Evolutionary conservation across 805 yeast genomes (phyloP).

Genomic region (Starmera amethionina): DNA sequence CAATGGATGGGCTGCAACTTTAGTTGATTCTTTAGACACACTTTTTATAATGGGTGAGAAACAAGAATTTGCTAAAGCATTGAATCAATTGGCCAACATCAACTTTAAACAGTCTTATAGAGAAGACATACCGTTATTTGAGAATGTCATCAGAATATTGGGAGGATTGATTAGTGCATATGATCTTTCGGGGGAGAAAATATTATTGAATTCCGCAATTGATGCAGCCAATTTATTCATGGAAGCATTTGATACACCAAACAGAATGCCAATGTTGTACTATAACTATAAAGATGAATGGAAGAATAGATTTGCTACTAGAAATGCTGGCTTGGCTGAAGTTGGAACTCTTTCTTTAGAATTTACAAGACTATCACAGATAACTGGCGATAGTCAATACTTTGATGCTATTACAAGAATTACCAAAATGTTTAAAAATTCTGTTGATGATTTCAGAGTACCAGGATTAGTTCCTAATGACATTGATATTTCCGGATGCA

Average conservation of each 20-base stretch:
- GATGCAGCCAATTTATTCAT: slow-evolving; percentile 39
- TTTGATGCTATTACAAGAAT: slow-evolving; percentile 40
- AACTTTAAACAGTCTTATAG: slow-evolving; percentile 31
- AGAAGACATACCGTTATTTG: slow-evolving; percentile 36
- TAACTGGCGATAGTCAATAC: slow-evolving; percentile 38
- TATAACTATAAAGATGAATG: slow-evolving; percentile 31
- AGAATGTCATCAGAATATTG: slow-evolving; percentile 39
- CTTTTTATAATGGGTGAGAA: slow-evolving; percentile 34
- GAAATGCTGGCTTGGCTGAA: slow-evolving; percentile 30
- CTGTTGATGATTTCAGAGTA: slow-evolving; percentile 23
- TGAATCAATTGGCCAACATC: slow-evolving; percentile 24
- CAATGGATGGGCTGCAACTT: slow-evolving; percentile 41
- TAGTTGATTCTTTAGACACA: slow-evolving; percentile 44
- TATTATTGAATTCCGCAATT: slow-evolving; percentile 29
- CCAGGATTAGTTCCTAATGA: slow-evolving; percentile 34
- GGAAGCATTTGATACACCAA: slow-evolving; percentile 51
- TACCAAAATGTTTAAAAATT: slow-evolving; percentile 26
- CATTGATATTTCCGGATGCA: slow-evolving; percentile 45
- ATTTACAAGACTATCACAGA: slow-evolving; percentile 40
- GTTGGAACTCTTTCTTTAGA: slow-evolving; percentile 42
- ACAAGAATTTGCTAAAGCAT: slow-evolving; percentile 28
- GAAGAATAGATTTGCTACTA: slow-evolving; percentile 28
- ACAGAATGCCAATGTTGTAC: slow-evolving; percentile 39
- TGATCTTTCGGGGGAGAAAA: slow-evolving; percentile 31
- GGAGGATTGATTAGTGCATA: slow-evolving; percentile 47